Conservation (phyloP, 768 basidiomycete genomes). For the Podaxis rugospora region DNA sequence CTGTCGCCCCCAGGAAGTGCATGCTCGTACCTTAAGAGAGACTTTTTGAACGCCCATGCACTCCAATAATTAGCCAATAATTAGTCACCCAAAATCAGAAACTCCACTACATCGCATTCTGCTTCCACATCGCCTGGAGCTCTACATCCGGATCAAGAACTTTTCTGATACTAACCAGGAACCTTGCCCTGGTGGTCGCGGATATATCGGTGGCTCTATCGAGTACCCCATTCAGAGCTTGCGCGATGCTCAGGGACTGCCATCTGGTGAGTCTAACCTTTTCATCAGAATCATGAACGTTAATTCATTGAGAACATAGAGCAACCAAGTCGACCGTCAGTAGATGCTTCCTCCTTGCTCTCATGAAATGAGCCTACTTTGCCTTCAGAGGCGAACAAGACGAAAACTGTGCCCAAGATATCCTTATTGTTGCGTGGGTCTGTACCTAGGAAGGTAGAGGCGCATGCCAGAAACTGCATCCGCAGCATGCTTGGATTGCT, state of each 20-base stretch:
- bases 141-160: constrained; percentile 5
- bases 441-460: neutral
- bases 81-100: neutral
- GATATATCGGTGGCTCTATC: neutral
- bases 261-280: neutral
- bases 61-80: constrained; percentile 1
- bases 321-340: neutral
- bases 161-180: neutral
- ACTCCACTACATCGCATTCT: neutral
- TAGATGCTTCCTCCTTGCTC: neutral
- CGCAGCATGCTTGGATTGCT: neutral
- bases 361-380: neutral
- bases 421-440: neutral
- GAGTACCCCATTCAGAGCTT: neutral
- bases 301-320: neutral
- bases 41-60: constrained; percentile 1
- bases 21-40: neutral
- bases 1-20: neutral
- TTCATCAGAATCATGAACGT: neutral
- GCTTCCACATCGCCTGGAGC: constrained; percentile 4
- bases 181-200: too few species aligned
- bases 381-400: neutral
- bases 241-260: neutral
- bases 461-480: neutral
- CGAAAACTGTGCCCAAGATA: neutral